phyloP scores from a whole-genome alignment of 1,284 basidiomycete genomes.

The Schizophyllum commune region DNA sequence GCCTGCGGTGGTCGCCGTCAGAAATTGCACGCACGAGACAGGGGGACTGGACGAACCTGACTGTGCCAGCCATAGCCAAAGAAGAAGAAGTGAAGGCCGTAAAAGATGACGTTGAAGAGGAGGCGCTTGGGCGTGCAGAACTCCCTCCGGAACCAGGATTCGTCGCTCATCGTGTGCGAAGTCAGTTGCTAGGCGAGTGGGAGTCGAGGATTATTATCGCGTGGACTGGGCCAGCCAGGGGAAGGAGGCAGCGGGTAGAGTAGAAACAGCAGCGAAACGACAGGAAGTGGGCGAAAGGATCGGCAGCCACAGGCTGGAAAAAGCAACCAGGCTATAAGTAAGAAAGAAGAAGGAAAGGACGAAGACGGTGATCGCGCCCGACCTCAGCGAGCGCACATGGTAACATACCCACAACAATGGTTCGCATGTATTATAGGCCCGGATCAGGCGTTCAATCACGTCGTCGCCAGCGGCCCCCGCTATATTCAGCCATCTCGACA shows the following conservation, averaged over 20 bases:
- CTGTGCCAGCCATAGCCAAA: constrained; percentile 78
- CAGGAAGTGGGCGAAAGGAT: constrained; percentile 14
- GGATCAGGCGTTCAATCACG: neutral
- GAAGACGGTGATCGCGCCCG: constrained; percentile 3
- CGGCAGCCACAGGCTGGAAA: constrained; percentile 6
- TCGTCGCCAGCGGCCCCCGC: neutral
- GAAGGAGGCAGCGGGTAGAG: constrained; percentile 24
- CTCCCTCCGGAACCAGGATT: constrained; percentile 66
- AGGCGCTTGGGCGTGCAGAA: constrained; percentile 56
- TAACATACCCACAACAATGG: neutral
- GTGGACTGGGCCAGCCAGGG: constrained; percentile 46
- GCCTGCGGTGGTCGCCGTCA: constrained; percentile 28
- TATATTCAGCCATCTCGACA: neutral
- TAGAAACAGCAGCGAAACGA: constrained; percentile 19
- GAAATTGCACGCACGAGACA: constrained; percentile 1
- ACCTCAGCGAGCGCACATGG: neutral
- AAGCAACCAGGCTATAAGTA: constrained; percentile 19
- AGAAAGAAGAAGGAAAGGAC: constrained; percentile 13
- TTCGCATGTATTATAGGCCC: neutral
- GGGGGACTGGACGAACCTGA: constrained; percentile 41
- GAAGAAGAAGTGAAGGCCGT: constrained; percentile 60
- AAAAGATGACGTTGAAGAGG: constrained; percentile 70
- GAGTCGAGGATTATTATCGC: constrained; percentile 8
- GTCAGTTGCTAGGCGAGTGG: constrained; percentile 16
- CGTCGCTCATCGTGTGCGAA: constrained; percentile 39